Evolutionary conservation across 2,329 filamentous ascomycete species (phyloP).

Genomic region (Aspergillus unguis): DNA sequence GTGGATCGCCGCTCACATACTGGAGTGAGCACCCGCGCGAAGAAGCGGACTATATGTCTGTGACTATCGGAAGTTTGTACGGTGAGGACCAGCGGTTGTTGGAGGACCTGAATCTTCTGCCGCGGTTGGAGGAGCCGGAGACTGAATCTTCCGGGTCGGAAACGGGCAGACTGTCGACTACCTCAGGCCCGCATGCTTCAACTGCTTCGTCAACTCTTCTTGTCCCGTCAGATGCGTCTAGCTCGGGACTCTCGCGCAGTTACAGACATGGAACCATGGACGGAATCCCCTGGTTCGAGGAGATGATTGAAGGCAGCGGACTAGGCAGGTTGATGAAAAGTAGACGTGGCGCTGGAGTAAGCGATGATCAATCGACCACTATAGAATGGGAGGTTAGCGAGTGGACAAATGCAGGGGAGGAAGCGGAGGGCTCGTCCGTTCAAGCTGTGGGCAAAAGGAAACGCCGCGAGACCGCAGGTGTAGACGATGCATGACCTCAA

Average conservation of each 20-base stretch:
- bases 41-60: slow-evolving; percentile 74
- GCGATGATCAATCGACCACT: slow-evolving; percentile 60
- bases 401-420: slow-evolving; percentile 53
- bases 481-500: slow-evolving; percentile 4
- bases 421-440: slow-evolving; percentile 18
- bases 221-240: slow-evolving; percentile 19
- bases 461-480: slow-evolving; percentile 19
- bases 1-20: slow-evolving; percentile 78
- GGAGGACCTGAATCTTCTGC: slow-evolving; percentile 71
- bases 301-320: slow-evolving; percentile 70
- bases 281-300: slow-evolving; percentile 84
- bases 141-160: background rate
- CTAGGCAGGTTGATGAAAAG: slow-evolving; percentile 65
- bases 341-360: slow-evolving; percentile 56
- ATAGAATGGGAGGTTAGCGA: slow-evolving; percentile 85
- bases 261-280: slow-evolving; percentile 38
- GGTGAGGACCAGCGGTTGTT: slow-evolving; percentile 68
- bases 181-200: slow-evolving; percentile 9
- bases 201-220: slow-evolving; percentile 19
- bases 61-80: slow-evolving; percentile 74
- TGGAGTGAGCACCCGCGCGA: slow-evolving; percentile 71
- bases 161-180: slow-evolving; percentile 30
- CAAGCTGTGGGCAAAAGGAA: slow-evolving; percentile 33
- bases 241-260: slow-evolving; percentile 29
- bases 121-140: slow-evolving; percentile 37